These are phyloP conservation scores for Vicia sativa DNA, from an alignment of 306 rosid species.

Conservation along the genomic window DNA sequence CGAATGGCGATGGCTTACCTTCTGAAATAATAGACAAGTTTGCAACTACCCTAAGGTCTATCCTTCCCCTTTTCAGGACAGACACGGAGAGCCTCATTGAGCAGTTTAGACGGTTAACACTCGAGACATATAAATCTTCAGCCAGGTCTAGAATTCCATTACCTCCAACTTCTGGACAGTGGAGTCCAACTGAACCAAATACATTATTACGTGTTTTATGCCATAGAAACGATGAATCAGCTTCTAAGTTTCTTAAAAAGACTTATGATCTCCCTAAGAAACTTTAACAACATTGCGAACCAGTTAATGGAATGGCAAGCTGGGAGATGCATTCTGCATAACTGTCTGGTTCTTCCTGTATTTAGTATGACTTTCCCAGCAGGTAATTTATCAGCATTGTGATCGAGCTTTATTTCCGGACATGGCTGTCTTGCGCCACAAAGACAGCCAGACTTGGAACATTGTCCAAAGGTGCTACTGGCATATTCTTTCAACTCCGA, in stretches of 20 bases:
- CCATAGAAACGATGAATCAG: slow-evolving; percentile 82
- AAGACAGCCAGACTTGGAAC: slow-evolving; percentile 13
- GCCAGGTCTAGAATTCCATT: slow-evolving; percentile 88
- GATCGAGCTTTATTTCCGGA: slow-evolving; percentile 33
- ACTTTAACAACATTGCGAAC: slow-evolving; percentile 47
- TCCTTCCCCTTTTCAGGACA: slow-evolving; percentile 82
- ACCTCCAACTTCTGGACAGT: slow-evolving; percentile 94
- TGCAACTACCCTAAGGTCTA: slow-evolving; percentile 62
- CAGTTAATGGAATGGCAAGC: slow-evolving; percentile 36
- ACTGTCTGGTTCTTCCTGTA: slow-evolving; percentile 49
- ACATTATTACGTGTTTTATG: slow-evolving; percentile 87
- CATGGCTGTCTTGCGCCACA: slow-evolving; percentile 30
- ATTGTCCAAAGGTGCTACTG: slow-evolving; percentile 37
- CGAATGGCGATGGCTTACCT: slow-evolving; percentile 94
- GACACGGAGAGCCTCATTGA: slow-evolving; percentile 83
- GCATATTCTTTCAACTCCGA: slow-evolving; percentile 27
- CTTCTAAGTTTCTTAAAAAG: slow-evolving; percentile 85
- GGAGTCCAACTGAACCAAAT: slow-evolving; percentile 93
- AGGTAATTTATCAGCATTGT: slow-evolving; percentile 41
- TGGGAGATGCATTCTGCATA: slow-evolving; percentile 36
- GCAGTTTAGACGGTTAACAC: slow-evolving; percentile 67
- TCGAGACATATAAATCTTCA: slow-evolving; percentile 79
- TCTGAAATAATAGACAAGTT: slow-evolving; percentile 83
- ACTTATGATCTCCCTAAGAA: slow-evolving; percentile 92
- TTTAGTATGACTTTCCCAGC: slow-evolving; percentile 41